Base-by-base conservation (phyloP, 164 flowering plant genomes). In the Paratinospora sagittata region DNA sequence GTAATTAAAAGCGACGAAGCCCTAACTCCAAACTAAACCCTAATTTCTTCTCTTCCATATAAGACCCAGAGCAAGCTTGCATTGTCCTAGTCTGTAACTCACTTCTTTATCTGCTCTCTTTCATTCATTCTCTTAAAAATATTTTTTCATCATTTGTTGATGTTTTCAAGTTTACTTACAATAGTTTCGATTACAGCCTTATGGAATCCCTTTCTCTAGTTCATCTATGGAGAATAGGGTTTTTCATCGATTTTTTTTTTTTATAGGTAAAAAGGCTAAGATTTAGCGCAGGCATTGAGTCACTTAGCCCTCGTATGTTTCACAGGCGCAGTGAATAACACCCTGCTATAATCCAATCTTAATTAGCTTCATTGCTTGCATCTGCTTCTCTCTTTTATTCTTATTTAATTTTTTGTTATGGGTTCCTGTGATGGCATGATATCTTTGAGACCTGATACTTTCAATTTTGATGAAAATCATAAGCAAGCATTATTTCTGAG, bases 381-480 rank as follows among this genome's bases (percentile, higher is more conserved):
- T 55, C 21, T 7, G 12, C 23, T 47, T 36, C 6, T 27, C 14
- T 21, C 2, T 60, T 24, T 6, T 0, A 23, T 26, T 13, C 23
- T 33, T 27, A 8, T 21, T 68, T 10, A 14, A 0, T 4, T 63
- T 49, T 66, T n/a, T 7, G 47, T 64, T 3, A 3, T 26, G 70
- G 83, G 78, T 21, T 82, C 87, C 89, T 27, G 71, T 86, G 89
- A 86, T 86, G 89, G 87, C 83, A 84, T 84, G 86, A 17, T 65
- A 86, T 86, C 89, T 84, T 86, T 86, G 89, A 86, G 89, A 86
- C 86, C 89, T 86, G 89, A 86, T 79, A 62, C 23, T 81, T 69
- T 27, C 30, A 49, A 14, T 62, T 78, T 77, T 83, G 86, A 84
- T 83, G 86, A 82, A 63, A 84, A 74, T 43, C 73, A 75, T 17